These are phyloP conservation scores for Starmerella etchellsii DNA, from an alignment of 805 yeast species.

Conservation along the genomic window DNA sequence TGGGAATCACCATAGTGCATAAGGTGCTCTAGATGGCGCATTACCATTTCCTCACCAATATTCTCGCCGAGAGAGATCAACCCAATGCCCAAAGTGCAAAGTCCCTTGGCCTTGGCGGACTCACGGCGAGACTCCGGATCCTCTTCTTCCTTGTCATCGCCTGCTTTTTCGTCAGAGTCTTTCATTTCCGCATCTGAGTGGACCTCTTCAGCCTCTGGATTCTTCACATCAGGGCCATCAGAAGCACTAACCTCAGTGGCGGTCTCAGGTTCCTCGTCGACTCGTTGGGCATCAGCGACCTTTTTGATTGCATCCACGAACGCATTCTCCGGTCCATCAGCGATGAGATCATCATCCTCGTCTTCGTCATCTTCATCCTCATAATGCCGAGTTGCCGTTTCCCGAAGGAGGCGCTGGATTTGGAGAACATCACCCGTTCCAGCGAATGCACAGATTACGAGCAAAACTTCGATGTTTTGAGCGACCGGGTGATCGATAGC, in stretches of 20 bases:
- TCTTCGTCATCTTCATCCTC: slow-evolving; percentile 48
- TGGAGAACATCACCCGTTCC: slow-evolving; percentile 96
- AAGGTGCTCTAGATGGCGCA: slow-evolving; percentile 92
- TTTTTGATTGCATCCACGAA: slow-evolving; percentile 9
- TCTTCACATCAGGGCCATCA: slow-evolving; percentile 9
- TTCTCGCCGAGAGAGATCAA: slow-evolving; percentile 95
- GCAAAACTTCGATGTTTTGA: slow-evolving; percentile 74
- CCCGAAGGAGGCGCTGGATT: slow-evolving; percentile 79
- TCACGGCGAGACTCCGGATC: slow-evolving; percentile 23
- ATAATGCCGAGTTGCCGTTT: slow-evolving; percentile 56
- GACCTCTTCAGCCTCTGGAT: slow-evolving; percentile 9
- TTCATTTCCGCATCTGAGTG: slow-evolving; percentile 20
- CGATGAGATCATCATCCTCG: slow-evolving; percentile 36
- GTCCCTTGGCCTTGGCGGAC: slow-evolving; percentile 52
- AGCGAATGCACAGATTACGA: slow-evolving; percentile 86
- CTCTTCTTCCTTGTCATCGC: slow-evolving; percentile 20
- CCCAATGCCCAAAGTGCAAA: slow-evolving; percentile 90
- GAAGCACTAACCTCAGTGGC: neutral
- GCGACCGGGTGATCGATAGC: slow-evolving; percentile 94
- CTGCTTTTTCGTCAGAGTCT: slow-evolving; percentile 12
- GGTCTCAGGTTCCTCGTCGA: neutral
- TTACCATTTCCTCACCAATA: slow-evolving; percentile 92
- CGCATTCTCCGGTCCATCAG: slow-evolving; percentile 1
- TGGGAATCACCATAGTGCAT: slow-evolving; percentile 95
- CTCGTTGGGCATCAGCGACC: slow-evolving; percentile 2